These are phyloP conservation scores for Penicillium janthinellum DNA, from an alignment of 2,329 filamentous ascomycete genomes.

Conservation along the genomic window DNA sequence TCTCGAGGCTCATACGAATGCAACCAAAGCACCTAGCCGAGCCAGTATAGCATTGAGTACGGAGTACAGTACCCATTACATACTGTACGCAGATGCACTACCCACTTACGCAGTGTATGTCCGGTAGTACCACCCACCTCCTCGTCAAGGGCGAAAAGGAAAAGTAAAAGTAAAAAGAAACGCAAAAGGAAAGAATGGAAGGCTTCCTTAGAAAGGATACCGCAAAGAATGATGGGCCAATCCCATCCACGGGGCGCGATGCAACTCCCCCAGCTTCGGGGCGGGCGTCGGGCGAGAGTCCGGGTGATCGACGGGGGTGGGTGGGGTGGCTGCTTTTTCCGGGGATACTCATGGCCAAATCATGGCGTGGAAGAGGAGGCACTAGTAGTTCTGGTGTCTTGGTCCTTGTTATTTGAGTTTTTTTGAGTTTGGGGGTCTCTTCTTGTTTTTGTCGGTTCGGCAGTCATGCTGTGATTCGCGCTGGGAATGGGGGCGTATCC, in stretches of 20 bases:
- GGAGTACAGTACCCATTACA: too few species aligned
- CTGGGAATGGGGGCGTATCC: neutral
- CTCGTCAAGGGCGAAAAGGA: too few species aligned
- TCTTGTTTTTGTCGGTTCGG: neutral
- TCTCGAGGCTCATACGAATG: neutral
- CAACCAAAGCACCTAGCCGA: neutral
- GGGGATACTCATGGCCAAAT: neutral
- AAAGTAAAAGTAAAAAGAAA: neutral
- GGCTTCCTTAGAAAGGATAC: neutral
- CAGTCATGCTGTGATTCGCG: neutral
- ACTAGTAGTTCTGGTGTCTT: neutral
- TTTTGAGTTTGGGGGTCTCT: neutral
- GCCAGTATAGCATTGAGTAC: too few species aligned
- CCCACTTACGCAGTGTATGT: too few species aligned
- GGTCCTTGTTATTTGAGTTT: neutral
- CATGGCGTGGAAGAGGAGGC: neutral
- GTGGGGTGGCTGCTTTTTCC: neutral
- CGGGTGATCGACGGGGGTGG: constrained; percentile 13
- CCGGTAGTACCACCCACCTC: too few species aligned
- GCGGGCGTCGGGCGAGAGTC: constrained; percentile 3
- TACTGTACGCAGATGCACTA: too few species aligned
- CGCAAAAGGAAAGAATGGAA: neutral
- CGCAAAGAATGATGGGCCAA: constrained; percentile 25
- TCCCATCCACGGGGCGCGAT: constrained; percentile 3
- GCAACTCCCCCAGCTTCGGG: constrained; percentile 18